Evolutionary conservation across 192 early-diverging fungal species (phyloP), one percentile per base, ranked within the genome.

Genomic region (Rhizophagus clarus): DNA sequence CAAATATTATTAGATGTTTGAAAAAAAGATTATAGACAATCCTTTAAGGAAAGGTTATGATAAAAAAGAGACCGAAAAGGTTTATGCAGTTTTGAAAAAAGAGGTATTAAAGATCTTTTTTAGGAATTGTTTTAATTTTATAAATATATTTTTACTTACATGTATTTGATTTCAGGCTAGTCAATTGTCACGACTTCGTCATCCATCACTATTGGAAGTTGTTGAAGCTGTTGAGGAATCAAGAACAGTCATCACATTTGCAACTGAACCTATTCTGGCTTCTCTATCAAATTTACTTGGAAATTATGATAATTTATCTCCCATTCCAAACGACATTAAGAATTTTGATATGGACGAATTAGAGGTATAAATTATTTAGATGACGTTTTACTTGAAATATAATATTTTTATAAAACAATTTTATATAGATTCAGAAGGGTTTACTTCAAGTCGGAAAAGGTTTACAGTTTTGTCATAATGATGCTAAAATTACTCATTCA

Each of bases 161-260:
- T 42, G 22, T 61, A 10, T 37, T 15, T 61, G 29, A 42, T 61
- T 64, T 26, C 79, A 87, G 88, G 89, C 89, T 0, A 85, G 89
- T 14, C 88, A 93, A 82, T 81, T 95, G 5, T 82, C 93, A 22
- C 89, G 93, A 22, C 81, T 96, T 66, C 88, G 95, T 62, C 95
- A 96, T 80, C 95, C 95, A 15, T 88, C 88, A 32, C 85, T 96
- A 68, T 79, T 96, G 37, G 91, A 92, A 78, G 89, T 95, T 37
- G 88, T 91, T 9, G 95, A 95, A 75, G 91, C 94, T 4, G 80
- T 94, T 22, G 89, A 90, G 37, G 91, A 94, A 74, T 89, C 91
- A 6, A 87, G 92, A 40, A 82, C 87, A 34, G 84, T 88, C 1
- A 85, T 93, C 34, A 88, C 89, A 76, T 96, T 96, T 88, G 94